Percentiles rank a stretch among this genome's conserved stretches.
These are phyloP conservation scores for Aspergillus sp. DNA, from an alignment of 2,329 filamentous ascomycete species.

Conservation along the genomic window DNA sequence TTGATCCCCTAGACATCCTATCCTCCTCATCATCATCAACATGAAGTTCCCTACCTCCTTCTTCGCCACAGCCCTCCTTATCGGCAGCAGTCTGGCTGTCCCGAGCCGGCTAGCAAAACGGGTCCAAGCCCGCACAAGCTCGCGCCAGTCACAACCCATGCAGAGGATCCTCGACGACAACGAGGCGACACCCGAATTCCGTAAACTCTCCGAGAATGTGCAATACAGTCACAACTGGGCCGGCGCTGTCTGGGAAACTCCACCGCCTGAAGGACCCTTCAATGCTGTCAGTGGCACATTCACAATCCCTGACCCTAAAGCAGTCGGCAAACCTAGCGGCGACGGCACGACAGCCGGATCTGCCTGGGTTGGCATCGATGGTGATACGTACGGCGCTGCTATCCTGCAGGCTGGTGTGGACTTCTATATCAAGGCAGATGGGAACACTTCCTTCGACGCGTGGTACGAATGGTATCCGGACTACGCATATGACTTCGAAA, in stretches of 20 bases:
- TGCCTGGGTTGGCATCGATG: constrained; percentile 56
- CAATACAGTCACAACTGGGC: constrained; percentile 53
- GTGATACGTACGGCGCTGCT: constrained; percentile 47
- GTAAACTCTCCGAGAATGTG: constrained; percentile 27
- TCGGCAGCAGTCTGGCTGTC: constrained; percentile 19
- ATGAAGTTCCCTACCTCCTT: constrained; percentile 23
- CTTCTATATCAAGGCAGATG: constrained; percentile 40
- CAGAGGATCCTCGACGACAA: constrained; percentile 4
- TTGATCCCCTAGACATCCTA: background rate
- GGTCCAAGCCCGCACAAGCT: constrained; percentile 19
- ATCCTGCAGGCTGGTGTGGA: constrained; percentile 54
- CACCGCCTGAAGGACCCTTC: constrained; percentile 40
- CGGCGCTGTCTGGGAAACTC: constrained; percentile 46
- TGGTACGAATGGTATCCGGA: constrained; percentile 58
- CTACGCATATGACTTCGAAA: constrained; percentile 47
- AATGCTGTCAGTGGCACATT: constrained; percentile 40
- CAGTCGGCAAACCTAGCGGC: constrained; percentile 25
- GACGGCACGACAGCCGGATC: constrained; percentile 40
- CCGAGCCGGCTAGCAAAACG: constrained; percentile 22
- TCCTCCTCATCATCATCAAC: constrained; percentile 2
- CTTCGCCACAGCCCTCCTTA: constrained; percentile 17
- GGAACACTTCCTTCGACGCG: constrained; percentile 40
- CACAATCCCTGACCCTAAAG: constrained; percentile 44
- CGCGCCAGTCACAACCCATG: constrained; percentile 20
- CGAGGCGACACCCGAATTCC: constrained; percentile 2